Base-by-base conservation (phyloP, 305 asterid species). In the Fraxinus platypoda region DNA sequence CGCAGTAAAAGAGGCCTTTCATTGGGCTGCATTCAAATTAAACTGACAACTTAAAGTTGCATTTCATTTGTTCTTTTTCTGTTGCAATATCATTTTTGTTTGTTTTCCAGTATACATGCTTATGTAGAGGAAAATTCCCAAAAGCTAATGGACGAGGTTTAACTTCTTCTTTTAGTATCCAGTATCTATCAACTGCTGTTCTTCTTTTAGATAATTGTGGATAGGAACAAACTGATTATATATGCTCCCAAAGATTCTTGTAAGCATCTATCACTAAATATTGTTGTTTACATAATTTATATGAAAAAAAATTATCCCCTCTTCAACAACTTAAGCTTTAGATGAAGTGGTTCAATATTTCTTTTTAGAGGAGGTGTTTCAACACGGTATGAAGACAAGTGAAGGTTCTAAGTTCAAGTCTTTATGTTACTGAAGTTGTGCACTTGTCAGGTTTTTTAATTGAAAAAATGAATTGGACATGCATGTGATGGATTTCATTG, bases 1-100 rank as follows among this genome's bases (percentile, higher is more conserved):
- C 99, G 83, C 98, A 95, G 86, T 95, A 95, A 87, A 94, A 95
- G 72, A 94, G 94, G 85, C 98, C 94, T 90, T 90, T 95, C 87
- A 87, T 52, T 33, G 97, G 93, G 83, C 99, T 95, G 96, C 94
- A 88, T 35, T 78, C 54, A 80, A 81, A 64, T 12, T 13, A 84
- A 80, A 82, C 68, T 26, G 43, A 74, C 49, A 78, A 52, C 35
- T 79, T 83, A 82, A 46, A 84, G 43, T 79, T 41, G 62, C 28
- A 75, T 79, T 79, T 78, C 75, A 82, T 70, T 38, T 26, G 62
- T 28, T 49, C 73, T 46, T 59, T 76, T 78, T 70, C 57, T 78
- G 34, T 28, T 70, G 21, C 75, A 70, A 30, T 30, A 70, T 70
- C 75, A 52, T 26, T 70, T 70, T 30, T 11, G 5, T 28, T 70